These are phyloP conservation scores for Turnera subulata DNA, from an alignment of 345 rosid genomes.

Conservation along the genomic window DNA sequence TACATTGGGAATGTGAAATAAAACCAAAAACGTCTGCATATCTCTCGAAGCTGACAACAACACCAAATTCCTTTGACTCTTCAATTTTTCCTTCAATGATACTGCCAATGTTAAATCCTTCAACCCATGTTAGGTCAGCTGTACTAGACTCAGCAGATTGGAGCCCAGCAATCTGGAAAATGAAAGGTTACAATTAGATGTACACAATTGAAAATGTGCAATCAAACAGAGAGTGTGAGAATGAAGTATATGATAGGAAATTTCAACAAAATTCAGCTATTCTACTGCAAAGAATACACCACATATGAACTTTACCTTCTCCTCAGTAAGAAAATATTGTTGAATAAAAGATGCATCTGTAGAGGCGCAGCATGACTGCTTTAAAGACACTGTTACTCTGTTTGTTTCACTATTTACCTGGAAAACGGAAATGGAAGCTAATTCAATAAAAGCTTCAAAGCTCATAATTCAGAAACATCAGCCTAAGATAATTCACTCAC, in stretches of 20 bases:
- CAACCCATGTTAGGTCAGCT: slow-evolving; percentile 58
- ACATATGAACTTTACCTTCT: slow-evolving; percentile 48
- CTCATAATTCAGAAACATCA: slow-evolving; percentile 10
- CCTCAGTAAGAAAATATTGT: slow-evolving; percentile 66
- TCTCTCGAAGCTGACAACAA: slow-evolving; percentile 65
- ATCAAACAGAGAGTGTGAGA: neutral
- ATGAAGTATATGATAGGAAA: neutral
- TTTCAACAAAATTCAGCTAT: neutral
- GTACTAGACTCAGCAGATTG: slow-evolving; percentile 47
- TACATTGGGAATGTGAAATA: slow-evolving; percentile 74
- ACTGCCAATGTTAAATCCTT: slow-evolving; percentile 66
- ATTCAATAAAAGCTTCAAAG: slow-evolving; percentile 10
- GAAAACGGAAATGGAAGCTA: slow-evolving; percentile 13
- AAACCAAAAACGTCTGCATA: slow-evolving; percentile 68
- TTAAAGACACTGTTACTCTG: slow-evolving; percentile 75
- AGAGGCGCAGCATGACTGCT: slow-evolving; percentile 84
- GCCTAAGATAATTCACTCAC: slow-evolving; percentile 46
- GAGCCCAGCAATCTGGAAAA: slow-evolving; percentile 61
- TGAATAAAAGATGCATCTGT: slow-evolving; percentile 74
- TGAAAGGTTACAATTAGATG: neutral
- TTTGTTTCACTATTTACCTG: slow-evolving; percentile 68
- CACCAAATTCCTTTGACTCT: slow-evolving; percentile 77
- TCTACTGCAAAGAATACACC: no score
- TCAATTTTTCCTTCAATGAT: slow-evolving; percentile 63
- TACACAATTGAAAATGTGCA: neutral